A percentile compares a stretch with the other conserved stretches of the same genome.
These are phyloP conservation scores for Chaetomiaceae sp. DNA, from an alignment of 2,329 filamentous ascomycete species.

Conservation along the genomic window DNA sequence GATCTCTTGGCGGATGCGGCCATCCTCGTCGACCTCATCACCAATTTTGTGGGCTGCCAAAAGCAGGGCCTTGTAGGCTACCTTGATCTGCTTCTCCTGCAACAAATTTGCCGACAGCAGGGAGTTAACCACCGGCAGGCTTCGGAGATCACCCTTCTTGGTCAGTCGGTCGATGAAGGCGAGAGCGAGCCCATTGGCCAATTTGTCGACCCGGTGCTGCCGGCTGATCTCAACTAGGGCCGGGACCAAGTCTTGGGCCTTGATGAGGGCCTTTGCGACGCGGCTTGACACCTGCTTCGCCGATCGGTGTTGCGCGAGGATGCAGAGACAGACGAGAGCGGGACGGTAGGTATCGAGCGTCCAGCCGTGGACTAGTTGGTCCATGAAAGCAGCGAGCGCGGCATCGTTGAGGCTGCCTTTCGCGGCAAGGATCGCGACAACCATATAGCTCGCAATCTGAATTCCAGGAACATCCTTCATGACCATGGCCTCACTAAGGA, in stretches of 20 bases:
- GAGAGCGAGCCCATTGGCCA: constrained; percentile 66
- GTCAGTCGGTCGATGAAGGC: constrained; percentile 56
- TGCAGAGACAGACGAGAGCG: constrained; percentile 71
- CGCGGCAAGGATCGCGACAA: constrained; percentile 75
- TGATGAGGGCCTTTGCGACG: constrained; percentile 63
- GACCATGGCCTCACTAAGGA: constrained; percentile 71
- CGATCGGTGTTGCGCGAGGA: constrained; percentile 74
- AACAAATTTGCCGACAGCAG: constrained; percentile 56
- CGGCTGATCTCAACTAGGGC: constrained; percentile 56
- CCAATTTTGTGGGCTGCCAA: constrained; percentile 53
- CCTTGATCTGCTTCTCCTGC: constrained; percentile 55
- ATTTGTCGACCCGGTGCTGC: constrained; percentile 62
- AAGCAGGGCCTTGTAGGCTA: constrained; percentile 60
- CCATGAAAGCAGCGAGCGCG: constrained; percentile 81
- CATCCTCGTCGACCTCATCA: constrained; percentile 47
- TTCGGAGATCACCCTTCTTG: constrained; percentile 52
- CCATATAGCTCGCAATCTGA: constrained; percentile 85
- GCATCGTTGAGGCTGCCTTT: constrained; percentile 75
- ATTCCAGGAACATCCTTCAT: constrained; percentile 71
- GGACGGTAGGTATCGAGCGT: constrained; percentile 64
- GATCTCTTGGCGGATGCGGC: constrained; percentile 55
- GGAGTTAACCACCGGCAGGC: constrained; percentile 53
- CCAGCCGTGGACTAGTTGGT: constrained; percentile 75
- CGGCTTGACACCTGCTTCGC: constrained; percentile 62
- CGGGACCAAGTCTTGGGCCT: constrained; percentile 53